Evolutionary conservation across 2,329 filamentous ascomycete species (phyloP).

Genomic region (Fusarium brachygibbosum): DNA sequence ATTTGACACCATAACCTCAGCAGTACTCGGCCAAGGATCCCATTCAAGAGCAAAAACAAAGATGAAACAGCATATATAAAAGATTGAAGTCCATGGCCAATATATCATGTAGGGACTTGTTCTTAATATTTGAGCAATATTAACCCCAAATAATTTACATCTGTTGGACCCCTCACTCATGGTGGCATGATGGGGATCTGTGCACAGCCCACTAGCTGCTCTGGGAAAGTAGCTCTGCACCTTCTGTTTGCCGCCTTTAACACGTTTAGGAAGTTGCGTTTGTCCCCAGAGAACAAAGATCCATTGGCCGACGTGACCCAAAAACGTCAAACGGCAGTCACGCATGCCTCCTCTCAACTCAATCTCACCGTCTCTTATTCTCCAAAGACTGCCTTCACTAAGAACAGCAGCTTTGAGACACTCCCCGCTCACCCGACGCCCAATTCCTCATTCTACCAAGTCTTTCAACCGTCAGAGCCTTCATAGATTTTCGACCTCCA

Average conservation of each 20-base stretch:
- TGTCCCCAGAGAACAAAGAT: conserved; percentile 41
- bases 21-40: not conserved
- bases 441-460: conserved; percentile 44
- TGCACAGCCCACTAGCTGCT: conserved; percentile 29
- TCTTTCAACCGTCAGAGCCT: conserved; percentile 41
- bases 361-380: conserved; percentile 53
- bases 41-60: rapidly evolving
- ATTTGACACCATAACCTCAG: not conserved
- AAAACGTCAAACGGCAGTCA: conserved; percentile 39
- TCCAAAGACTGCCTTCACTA: conserved; percentile 54
- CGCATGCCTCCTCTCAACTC: conserved; percentile 52
- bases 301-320: conserved; percentile 41
- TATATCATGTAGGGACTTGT: not conserved
- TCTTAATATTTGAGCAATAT: not conserved
- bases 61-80: not conserved
- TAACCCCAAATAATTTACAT: not conserved
- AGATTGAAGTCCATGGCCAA: not conserved
- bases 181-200: conserved; percentile 25
- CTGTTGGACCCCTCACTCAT: conserved; percentile 19
- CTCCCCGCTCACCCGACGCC: conserved; percentile 40
- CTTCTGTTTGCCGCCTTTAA: conserved; percentile 31
- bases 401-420: conserved; percentile 51
- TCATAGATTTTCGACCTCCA: conserved; percentile 52
- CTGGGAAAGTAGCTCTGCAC: conserved; percentile 31
- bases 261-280: conserved; percentile 48